These are phyloP conservation scores for Isatis lusitanica DNA, from an alignment of 441 rosid genomes.

Conservation along the genomic window DNA sequence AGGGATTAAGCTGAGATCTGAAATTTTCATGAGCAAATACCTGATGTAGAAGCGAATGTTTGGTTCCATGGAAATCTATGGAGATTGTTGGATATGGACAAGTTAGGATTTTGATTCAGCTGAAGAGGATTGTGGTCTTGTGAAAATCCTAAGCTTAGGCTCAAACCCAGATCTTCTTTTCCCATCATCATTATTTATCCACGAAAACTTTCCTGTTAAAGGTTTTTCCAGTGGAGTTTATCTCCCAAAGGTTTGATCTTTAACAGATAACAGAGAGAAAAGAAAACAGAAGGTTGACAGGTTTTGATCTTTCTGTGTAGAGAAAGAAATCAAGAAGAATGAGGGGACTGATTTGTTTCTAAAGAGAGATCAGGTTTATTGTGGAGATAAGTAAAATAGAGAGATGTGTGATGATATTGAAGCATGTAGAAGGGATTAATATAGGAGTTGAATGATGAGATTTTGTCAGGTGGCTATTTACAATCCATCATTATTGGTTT, in stretches of 20 bases:
- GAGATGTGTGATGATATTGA: constrained; percentile 20
- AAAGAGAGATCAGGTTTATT: constrained; percentile 8
- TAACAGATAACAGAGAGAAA: not conserved
- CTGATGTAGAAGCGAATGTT: constrained; percentile 45
- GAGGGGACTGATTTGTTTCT: constrained; percentile 7
- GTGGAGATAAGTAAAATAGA: constrained; percentile 8
- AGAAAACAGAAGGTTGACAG: not conserved
- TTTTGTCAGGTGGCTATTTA: constrained; percentile 32
- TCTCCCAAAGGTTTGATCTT: not conserved
- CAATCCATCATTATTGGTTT: constrained; percentile 20
- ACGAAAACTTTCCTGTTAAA: not conserved
- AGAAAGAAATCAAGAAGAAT: not conserved
- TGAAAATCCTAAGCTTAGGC: constrained; percentile 69
- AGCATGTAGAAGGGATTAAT: constrained; percentile 22
- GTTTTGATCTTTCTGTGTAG: constrained; percentile 6
- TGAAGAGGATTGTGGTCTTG: constrained; percentile 37
- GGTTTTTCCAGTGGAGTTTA: not conserved
- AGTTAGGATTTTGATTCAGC: constrained; percentile 40
- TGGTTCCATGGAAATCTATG: constrained; percentile 57
- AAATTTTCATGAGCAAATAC: not conserved
- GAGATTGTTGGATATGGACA: constrained; percentile 33
- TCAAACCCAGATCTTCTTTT: constrained; percentile 82
- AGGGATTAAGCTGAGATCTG: not conserved
- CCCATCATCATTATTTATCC: constrained; percentile 46
- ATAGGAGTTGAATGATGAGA: constrained; percentile 35